Percentiles rank a stretch among this genome's conserved stretches.
Conservation (phyloP, 2,329 filamentous ascomycete species). For the Aspergillus arachidicola region DNA sequence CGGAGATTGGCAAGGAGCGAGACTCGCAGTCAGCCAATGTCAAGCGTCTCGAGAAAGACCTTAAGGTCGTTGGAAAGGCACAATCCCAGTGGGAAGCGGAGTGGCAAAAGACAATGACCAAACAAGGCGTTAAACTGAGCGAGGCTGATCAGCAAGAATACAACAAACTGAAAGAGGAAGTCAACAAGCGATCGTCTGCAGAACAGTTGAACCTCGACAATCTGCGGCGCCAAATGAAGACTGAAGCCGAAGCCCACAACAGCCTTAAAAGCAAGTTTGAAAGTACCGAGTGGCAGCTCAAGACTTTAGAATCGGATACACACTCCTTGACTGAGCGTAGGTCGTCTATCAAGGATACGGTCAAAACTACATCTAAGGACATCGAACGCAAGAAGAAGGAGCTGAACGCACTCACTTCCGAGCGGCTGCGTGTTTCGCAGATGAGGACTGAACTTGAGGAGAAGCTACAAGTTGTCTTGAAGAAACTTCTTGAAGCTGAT, state of each 20-base stretch:
- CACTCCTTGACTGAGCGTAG: constrained; percentile 69
- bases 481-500: constrained; percentile 81
- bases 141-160: constrained; percentile 89
- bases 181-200: constrained; percentile 77
- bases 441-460: constrained; percentile 87
- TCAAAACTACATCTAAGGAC: constrained; percentile 72
- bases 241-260: constrained; percentile 86
- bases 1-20: constrained; percentile 73
- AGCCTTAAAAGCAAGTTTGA: constrained; percentile 89
- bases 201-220: constrained; percentile 84
- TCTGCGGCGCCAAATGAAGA: constrained; percentile 84
- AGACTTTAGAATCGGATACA: constrained; percentile 74
- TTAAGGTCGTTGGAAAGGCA: constrained; percentile 84
- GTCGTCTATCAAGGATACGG: constrained; percentile 61
- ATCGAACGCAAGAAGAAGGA: constrained; percentile 88
- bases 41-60: constrained; percentile 75
- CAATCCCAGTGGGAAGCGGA: constrained; percentile 86
- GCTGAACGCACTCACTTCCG: constrained; percentile 81
- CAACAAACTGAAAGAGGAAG: constrained; percentile 78
- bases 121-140: constrained; percentile 82
- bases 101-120: constrained; percentile 80
- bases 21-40: constrained; percentile 70
- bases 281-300: constrained; percentile 70
- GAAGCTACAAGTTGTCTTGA: constrained; percentile 79
- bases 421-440: constrained; percentile 78